These are phyloP conservation scores for Syzygium oleosum DNA, from an alignment of 345 rosid genomes.

Conservation along the genomic window DNA sequence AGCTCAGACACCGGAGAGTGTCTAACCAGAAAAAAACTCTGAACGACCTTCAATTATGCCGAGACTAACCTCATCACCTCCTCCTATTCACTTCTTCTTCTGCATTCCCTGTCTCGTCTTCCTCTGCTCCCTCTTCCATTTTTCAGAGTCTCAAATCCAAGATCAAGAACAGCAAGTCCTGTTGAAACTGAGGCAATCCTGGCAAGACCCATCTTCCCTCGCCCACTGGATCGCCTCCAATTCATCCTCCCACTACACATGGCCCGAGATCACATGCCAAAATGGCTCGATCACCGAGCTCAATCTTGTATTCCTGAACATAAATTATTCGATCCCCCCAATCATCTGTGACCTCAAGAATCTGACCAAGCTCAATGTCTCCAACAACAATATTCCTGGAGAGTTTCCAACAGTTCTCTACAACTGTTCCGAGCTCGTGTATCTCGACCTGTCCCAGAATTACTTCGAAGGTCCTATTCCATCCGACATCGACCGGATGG, in stretches of 20 bases:
- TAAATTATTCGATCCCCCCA: constrained; percentile 30
- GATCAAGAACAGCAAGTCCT: constrained; percentile 18
- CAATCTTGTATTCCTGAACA: constrained; percentile 2
- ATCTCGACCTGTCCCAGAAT: constrained; percentile 40
- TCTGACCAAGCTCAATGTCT: constrained; percentile 18
- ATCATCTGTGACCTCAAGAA: constrained; percentile 43
- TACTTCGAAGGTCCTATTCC: constrained; percentile 42
- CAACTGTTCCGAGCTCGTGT: constrained; percentile 35
- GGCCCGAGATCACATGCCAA: constrained; percentile 46
- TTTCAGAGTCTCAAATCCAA: no score
- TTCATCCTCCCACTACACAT: constrained; percentile 32
- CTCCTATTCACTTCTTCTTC: no score
- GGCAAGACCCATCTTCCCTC: constrained; percentile 28
- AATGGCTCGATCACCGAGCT: constrained; percentile 21
- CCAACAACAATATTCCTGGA: constrained; percentile 25
- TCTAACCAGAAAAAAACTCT: no score
- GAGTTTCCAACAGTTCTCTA: constrained; percentile 30
- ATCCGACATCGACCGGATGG: constrained; percentile 23
- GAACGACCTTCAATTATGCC: no score
- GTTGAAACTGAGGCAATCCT: constrained; percentile 27
- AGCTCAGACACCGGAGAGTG: no score
- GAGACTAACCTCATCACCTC: no score
- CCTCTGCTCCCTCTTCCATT: no score
- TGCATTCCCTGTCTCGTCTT: no score
- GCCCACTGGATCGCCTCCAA: constrained; percentile 23